phyloP scores from a whole-genome alignment of 106 monocot species.

The Dendrobium catenatum region DNA sequence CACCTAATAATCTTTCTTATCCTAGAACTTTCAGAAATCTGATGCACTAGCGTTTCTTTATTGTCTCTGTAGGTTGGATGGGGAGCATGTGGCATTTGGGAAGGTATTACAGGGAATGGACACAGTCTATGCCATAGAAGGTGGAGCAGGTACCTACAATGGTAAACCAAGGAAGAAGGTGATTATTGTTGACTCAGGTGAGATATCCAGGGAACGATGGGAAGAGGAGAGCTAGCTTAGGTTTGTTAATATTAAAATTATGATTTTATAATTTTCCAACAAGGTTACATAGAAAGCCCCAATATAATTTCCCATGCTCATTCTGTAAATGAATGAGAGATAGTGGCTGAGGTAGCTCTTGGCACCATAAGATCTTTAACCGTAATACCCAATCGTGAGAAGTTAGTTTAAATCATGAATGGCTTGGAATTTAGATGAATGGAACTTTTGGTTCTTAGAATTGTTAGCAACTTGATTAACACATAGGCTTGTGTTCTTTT shows the following conservation, averaged over 20 bases:
- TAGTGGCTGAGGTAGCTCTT: background rate
- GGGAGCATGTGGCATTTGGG: constrained; percentile 87
- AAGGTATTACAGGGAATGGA: constrained; percentile 90
- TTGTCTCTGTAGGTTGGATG: constrained; percentile 59
- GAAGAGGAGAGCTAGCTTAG: constrained; percentile 22
- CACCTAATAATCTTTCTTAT: background rate
- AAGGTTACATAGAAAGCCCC: background rate
- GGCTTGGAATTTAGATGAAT: background rate
- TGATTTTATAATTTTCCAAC: no score
- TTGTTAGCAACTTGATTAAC: no score
- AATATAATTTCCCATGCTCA: background rate
- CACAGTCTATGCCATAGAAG: constrained; percentile 79
- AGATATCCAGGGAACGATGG: constrained; percentile 58
- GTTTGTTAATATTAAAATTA: background rate
- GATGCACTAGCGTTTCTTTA: background rate
- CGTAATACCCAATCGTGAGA: background rate
- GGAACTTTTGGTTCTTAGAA: background rate
- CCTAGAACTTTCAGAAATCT: background rate
- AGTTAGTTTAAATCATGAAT: background rate
- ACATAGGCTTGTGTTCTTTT: no score
- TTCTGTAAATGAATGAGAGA: background rate
- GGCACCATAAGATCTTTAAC: background rate
- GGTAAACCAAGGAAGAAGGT: constrained; percentile 91
- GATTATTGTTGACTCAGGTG: constrained; percentile 72
- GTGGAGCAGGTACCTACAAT: constrained; percentile 84